Evolutionary conservation across 768 basidiomycete genomes (phyloP).

Genomic region (Amanita muscaria): DNA sequence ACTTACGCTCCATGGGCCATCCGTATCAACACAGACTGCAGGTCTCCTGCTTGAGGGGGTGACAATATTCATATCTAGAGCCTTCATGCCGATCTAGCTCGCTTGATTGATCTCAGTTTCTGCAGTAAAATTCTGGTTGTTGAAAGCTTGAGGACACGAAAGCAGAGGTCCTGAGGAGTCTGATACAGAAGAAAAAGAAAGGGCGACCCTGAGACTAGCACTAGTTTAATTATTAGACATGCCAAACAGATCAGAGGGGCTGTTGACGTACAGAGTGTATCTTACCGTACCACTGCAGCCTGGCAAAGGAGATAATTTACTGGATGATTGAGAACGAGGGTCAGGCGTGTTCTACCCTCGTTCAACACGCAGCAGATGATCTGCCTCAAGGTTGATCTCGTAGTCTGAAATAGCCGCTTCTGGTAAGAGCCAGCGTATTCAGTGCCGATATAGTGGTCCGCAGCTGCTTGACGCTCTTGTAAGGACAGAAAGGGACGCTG

Average conservation of each 20-base stretch:
- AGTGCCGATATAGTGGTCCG: no score
- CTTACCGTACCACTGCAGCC: neutral
- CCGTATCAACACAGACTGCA: constrained; percentile 57
- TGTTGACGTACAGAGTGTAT: neutral
- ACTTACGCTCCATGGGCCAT: constrained; percentile 82
- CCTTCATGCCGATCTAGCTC: constrained; percentile 6
- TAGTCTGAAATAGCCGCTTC: neutral
- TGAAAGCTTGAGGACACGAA: no score
- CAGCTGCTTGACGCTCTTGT: no score
- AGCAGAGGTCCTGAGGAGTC: neutral
- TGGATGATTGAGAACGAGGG: neutral
- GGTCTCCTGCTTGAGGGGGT: constrained; percentile 36
- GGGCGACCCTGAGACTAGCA: neutral
- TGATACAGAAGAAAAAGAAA: neutral
- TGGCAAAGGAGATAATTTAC: neutral
- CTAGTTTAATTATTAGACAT: no score
- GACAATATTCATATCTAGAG: constrained; percentile 21
- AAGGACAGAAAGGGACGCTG: no score
- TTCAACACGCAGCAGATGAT: neutral
- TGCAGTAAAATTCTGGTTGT: no score
- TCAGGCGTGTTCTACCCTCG: neutral
- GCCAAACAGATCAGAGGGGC: neutral
- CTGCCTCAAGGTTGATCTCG: neutral
- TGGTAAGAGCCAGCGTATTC: no score
- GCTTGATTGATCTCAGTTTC: no score